Evolutionary conservation across 2,329 filamentous ascomycete species (phyloP).

Genomic region (Nothomitra cinnamomea): DNA sequence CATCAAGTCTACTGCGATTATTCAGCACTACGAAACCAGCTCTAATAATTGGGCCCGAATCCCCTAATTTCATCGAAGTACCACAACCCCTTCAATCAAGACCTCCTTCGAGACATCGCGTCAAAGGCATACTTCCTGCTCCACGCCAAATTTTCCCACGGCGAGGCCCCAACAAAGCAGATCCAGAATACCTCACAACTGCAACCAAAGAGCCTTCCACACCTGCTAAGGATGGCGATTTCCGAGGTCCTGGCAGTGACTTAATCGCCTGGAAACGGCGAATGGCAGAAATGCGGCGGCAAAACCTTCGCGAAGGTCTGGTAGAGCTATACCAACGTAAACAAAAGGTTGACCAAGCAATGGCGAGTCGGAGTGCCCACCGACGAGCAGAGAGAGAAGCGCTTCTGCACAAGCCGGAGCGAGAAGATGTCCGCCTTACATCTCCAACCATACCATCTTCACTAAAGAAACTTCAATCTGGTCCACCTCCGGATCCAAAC

Average conservation of each 20-base stretch:
- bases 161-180: conserved; percentile 42
- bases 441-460: conserved; percentile 43
- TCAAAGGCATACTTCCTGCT: conserved; percentile 69
- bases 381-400: conserved; percentile 34
- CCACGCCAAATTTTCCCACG: conserved; percentile 64
- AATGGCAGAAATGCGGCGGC: conserved; percentile 55
- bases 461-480: conserved; percentile 28
- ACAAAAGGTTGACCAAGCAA: conserved; percentile 22
- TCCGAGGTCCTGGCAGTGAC: conserved; percentile 22
- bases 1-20: conserved; percentile 13
- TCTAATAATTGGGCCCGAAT: conserved; percentile 56
- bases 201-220: conserved; percentile 37
- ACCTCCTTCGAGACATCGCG: conserved; percentile 26
- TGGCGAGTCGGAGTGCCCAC: conserved; percentile 24
- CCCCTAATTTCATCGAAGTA: conserved; percentile 71
- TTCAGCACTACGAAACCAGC: conserved; percentile 30
- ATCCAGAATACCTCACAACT: conserved; percentile 39
- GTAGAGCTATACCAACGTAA: conserved; percentile 52
- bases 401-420: conserved; percentile 45
- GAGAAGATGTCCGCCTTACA: conserved; percentile 62
- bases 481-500: conserved; percentile 42
- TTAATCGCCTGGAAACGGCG: conserved; percentile 48
- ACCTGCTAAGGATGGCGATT: conserved; percentile 17
- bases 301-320: conserved; percentile 57
- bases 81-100: conserved; percentile 59